Percentiles rank a stretch among this genome's conserved stretches.
These are phyloP conservation scores for Chaetomium tenue DNA, from an alignment of 495 filamentous ascomycete genomes.

Conservation along the genomic window DNA sequence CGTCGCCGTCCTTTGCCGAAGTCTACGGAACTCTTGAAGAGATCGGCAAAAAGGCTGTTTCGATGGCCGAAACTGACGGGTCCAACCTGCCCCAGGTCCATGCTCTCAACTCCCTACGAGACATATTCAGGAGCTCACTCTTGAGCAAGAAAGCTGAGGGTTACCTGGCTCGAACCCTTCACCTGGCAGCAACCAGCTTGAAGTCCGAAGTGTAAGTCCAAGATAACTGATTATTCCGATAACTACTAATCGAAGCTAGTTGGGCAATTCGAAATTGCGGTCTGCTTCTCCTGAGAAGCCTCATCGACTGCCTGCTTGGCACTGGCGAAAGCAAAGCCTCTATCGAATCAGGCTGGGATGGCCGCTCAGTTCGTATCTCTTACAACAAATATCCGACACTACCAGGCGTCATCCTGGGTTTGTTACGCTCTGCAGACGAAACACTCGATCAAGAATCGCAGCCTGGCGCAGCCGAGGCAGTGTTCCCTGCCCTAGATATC, in stretches of 20 bases:
- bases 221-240: neutral
- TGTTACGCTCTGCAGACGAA: conserved; percentile 55
- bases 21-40: conserved; percentile 49
- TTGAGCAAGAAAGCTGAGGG: conserved; percentile 61
- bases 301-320: conserved; percentile 74
- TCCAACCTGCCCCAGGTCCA: conserved; percentile 86
- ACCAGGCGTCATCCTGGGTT: conserved; percentile 61
- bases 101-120: conserved; percentile 85
- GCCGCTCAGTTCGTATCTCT: conserved; percentile 52
- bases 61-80: conserved; percentile 53
- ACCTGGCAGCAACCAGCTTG: conserved; percentile 70
- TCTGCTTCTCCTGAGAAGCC: conserved; percentile 78
- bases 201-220: conserved; percentile 60
- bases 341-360: conserved; percentile 52
- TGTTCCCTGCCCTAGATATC: conserved; percentile 86
- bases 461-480: conserved; percentile 58
- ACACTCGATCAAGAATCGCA: conserved; percentile 34
- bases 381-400: conserved; percentile 73
- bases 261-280: conserved; percentile 95
- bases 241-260: conserved; percentile 43
- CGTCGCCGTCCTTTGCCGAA: conserved; percentile 51
- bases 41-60: conserved; percentile 57
- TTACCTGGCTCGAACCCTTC: conserved; percentile 68
- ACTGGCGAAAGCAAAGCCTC: conserved; percentile 56
- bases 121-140: conserved; percentile 76